Evolutionary conservation across 2,329 filamentous ascomycete species (phyloP).

Genomic region (Eurotiales sp.): DNA sequence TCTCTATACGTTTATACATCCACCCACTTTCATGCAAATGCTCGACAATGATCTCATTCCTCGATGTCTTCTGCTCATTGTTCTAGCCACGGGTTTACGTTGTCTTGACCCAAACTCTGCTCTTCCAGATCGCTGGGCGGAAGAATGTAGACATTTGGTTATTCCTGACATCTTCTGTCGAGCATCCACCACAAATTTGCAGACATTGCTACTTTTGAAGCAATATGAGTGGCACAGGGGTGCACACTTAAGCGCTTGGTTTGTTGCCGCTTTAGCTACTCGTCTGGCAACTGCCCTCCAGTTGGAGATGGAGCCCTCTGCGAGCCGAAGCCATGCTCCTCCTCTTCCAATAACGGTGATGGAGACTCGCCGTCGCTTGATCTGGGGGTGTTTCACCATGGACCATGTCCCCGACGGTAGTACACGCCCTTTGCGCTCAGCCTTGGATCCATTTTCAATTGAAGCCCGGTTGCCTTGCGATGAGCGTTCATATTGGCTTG

Average conservation of each 20-base stretch:
- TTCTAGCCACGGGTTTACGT: neutral
- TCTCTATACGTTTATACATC: neutral
- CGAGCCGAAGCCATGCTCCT: neutral
- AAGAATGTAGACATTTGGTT: neutral
- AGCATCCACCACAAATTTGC: neutral
- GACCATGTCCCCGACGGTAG: neutral
- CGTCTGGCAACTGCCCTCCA: neutral
- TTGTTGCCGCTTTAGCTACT: neutral
- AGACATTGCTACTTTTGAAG: neutral
- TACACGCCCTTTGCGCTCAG: neutral
- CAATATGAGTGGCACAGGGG: neutral
- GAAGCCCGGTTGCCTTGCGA: neutral
- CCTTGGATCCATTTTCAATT: neutral
- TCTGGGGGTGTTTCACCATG: neutral
- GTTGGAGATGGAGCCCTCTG: neutral
- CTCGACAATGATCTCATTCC: neutral
- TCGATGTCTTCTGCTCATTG: neutral
- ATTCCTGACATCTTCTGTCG: neutral
- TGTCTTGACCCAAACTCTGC: neutral
- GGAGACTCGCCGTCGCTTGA: neutral
- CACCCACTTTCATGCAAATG: neutral
- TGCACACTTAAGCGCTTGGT: neutral
- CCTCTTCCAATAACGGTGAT: neutral
- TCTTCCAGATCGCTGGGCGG: neutral
- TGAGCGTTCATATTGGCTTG: neutral